Conservation (phyloP, 495 filamentous ascomycete species). For the Podospora conica region DNA sequence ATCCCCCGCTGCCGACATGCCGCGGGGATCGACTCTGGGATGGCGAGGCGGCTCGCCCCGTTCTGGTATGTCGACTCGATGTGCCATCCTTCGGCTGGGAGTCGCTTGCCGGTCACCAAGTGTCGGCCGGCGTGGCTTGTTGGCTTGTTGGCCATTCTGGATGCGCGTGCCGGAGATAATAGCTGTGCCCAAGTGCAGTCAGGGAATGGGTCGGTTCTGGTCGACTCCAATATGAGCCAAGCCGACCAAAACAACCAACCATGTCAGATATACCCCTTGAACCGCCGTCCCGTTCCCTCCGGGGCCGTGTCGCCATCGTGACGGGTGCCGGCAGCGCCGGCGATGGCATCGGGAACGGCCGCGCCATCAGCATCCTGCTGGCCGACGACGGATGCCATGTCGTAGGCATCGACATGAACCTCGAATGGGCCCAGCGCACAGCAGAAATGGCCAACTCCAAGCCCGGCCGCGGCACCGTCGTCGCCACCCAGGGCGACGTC, state of each 20-base stretch:
- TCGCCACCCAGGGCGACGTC: conserved; percentile 44
- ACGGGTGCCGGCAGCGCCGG: conserved; percentile 51
- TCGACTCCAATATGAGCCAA: not conserved
- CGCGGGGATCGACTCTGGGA: not conserved
- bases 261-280: conserved; percentile 14
- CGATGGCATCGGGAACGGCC: conserved; percentile 53
- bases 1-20: not conserved
- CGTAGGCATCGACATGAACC: conserved; percentile 47
- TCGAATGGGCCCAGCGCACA: conserved; percentile 42
- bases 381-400: conserved; percentile 50
- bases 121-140: not conserved
- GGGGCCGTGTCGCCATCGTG: conserved; percentile 51
- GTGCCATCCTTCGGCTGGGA: not conserved
- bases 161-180: not conserved
- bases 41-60: not conserved
- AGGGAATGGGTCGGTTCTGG: not conserved
- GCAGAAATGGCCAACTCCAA: conserved; percentile 38
- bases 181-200: not conserved
- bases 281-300: conserved; percentile 26
- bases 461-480: conserved; percentile 3
- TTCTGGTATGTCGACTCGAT: not conserved
- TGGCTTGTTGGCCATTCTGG: too few relatives aligned
- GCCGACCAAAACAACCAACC: not conserved
- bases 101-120: not conserved
- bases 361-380: conserved; percentile 51